These are phyloP conservation scores for Aphanoascus verrucosus DNA, from an alignment of 2,329 filamentous ascomycete species.

Conservation along the genomic window DNA sequence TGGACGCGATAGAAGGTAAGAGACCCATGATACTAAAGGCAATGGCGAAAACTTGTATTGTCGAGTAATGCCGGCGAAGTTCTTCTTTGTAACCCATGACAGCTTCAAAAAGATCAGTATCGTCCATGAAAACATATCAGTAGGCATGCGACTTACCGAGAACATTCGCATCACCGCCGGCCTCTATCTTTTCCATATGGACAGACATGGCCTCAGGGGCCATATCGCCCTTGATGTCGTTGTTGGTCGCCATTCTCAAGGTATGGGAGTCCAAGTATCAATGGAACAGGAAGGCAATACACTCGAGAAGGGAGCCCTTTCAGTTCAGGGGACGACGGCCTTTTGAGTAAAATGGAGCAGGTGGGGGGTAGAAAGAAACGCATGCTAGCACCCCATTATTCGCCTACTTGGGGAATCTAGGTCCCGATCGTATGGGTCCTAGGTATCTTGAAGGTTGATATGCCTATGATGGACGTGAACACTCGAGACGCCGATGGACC, in stretches of 20 bases:
- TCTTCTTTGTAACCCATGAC: constrained; percentile 48
- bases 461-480: no score
- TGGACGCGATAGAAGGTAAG: constrained; percentile 50
- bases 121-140: not conserved
- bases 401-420: no score
- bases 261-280: not conserved
- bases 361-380: not conserved
- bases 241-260: not conserved
- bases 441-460: no score
- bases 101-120: constrained; percentile 17
- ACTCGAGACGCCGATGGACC: no score
- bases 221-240: constrained; percentile 2
- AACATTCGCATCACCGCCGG: constrained; percentile 1
- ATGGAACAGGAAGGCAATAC: not conserved
- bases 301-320: no score
- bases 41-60: constrained; percentile 52
- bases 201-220: not conserved
- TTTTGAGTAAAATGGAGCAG: no score
- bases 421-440: no score
- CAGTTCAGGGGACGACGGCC: no score
- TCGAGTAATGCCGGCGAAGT: constrained; percentile 50
- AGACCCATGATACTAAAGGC: constrained; percentile 53
- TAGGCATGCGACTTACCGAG: not conserved
- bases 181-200: constrained; percentile 1
- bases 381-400: no score